Percentiles rank a stretch among this genome's conserved stretches.
phyloP scores from a whole-genome alignment of 1,139 yeast species.

The Suhomyces coccinellae region DNA sequence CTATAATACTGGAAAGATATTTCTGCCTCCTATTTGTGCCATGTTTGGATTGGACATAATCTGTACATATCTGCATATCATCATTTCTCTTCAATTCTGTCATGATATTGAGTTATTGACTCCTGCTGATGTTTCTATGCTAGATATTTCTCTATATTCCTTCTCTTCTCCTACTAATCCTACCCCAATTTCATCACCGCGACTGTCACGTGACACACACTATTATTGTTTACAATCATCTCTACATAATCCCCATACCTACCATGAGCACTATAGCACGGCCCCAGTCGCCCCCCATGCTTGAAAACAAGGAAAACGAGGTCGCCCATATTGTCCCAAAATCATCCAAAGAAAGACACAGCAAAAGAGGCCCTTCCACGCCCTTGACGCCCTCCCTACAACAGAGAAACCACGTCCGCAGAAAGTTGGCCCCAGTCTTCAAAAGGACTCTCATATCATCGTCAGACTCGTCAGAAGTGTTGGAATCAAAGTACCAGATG shows the following conservation, averaged over 20 bases:
- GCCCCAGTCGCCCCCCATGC: conserved; percentile 1
- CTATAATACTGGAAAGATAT: too few species aligned
- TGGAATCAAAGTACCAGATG: conserved; percentile 20
- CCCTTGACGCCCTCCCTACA: conserved; percentile 23
- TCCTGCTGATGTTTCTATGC: too few species aligned
- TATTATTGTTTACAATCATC: background rate
- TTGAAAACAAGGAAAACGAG: conserved; percentile 8
- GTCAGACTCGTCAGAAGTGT: conserved; percentile 15
- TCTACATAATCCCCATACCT: background rate
- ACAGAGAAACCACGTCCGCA: conserved; percentile 17
- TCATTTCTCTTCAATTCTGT: too few species aligned
- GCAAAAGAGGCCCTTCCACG: conserved; percentile 26
- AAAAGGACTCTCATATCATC: conserved; percentile 1
- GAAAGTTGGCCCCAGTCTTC: conserved; percentile 14
- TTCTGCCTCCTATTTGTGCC: too few species aligned
- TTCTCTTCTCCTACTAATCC: too few species aligned
- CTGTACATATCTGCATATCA: too few species aligned
- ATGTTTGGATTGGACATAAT: too few species aligned
- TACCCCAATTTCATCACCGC: too few species aligned
- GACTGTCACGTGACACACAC: background rate
- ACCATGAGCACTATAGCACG: conserved; percentile 3
- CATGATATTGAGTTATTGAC: too few species aligned
- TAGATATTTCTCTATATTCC: too few species aligned
- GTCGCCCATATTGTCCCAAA: background rate
- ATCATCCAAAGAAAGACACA: conserved; percentile 6